These are phyloP conservation scores for Excoecaria cochinchinensis DNA, from an alignment of 345 rosid species.

Conservation along the genomic window DNA sequence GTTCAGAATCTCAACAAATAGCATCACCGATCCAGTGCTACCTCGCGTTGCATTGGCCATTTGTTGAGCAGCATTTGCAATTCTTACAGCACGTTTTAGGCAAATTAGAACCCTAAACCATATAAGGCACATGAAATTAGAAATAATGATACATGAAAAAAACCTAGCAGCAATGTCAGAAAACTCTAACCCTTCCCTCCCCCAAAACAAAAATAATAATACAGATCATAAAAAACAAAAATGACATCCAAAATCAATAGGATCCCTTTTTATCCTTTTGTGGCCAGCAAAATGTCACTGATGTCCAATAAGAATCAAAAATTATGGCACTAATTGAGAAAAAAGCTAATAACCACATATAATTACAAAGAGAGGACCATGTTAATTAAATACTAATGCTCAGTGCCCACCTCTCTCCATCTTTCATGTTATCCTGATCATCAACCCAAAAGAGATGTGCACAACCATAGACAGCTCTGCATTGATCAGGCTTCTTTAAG, in stretches of 20 bases:
- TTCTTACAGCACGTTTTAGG: slow-evolving; percentile 90
- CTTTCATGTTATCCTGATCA: slow-evolving; percentile 79
- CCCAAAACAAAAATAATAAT: no score
- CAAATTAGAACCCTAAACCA: slow-evolving; percentile 72
- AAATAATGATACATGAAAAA: not conserved
- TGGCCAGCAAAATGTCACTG: not conserved
- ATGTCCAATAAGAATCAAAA: not conserved
- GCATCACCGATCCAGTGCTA: slow-evolving; percentile 67
- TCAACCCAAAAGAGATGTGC: slow-evolving; percentile 97
- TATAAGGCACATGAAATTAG: not conserved
- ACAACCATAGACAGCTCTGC: slow-evolving; percentile 95
- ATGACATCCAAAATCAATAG: not conserved
- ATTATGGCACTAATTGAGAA: not conserved
- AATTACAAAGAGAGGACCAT: not conserved
- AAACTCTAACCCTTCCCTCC: not conserved
- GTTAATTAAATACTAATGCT: not conserved
- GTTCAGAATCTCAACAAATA: slow-evolving; percentile 93
- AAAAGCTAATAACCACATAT: not conserved
- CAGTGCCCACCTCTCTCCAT: slow-evolving; percentile 80
- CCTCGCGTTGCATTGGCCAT: slow-evolving; percentile 76
- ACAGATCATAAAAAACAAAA: not conserved
- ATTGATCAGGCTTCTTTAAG: slow-evolving; percentile 96
- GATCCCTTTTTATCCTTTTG: not conserved
- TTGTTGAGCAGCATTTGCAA: slow-evolving; percentile 95
- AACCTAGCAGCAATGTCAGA: not conserved